Evolutionary conservation across 805 yeast species (phyloP), one percentile per base, ranked within the genome.

Genomic region (Phaffomyces antillensis): DNA sequence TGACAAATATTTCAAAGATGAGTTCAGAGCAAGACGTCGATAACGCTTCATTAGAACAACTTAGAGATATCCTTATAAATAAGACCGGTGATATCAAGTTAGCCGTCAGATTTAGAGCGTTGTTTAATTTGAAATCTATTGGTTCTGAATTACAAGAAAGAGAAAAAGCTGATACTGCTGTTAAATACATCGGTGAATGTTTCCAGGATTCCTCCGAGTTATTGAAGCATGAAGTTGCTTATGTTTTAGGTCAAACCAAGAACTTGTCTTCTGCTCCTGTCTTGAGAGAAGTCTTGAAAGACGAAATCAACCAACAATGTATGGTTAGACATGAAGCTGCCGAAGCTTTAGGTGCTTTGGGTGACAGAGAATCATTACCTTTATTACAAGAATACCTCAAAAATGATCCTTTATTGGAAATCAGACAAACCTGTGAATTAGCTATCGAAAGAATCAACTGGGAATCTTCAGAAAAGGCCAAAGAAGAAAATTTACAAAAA

Each of bases 311-410:
- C 54, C 98, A 91, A 70, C 93, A 86, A 61, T 73, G 86, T 49
- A 93, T 93, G 98, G 99, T 93, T 33, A 84, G 99, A 65, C 99
- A 93, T 65, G 99, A 93, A 66, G 99, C 99, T 16, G 99, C 99
- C 8, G 99, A 93, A 67, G 99, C 98, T 37, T 73, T 93, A 44
- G 99, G 99, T 50, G 99, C 99, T 37, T 72, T 93, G 42, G 96
- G 96, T 40, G 96, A 89, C 64, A 64, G 67, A 36, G 83, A 77
- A 7, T 84, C 95, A 13, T 64, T 93, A 45, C 76, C 71, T 1
- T 62, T 89, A 40, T 75, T 93, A 54, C 67, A 76, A 50, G 68
- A 80, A 43, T 88, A 82, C 64, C 72, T 66, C 55, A 64, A 70
- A 49, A 75, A 82, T 41, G 98, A 95, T 61, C 93, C 95, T 16